A percentile compares a stretch with the other conserved stretches of the same genome.
Evolutionary conservation across 2,329 filamentous ascomycete species (phyloP).

Genomic region (Diaporthe amygdali): DNA sequence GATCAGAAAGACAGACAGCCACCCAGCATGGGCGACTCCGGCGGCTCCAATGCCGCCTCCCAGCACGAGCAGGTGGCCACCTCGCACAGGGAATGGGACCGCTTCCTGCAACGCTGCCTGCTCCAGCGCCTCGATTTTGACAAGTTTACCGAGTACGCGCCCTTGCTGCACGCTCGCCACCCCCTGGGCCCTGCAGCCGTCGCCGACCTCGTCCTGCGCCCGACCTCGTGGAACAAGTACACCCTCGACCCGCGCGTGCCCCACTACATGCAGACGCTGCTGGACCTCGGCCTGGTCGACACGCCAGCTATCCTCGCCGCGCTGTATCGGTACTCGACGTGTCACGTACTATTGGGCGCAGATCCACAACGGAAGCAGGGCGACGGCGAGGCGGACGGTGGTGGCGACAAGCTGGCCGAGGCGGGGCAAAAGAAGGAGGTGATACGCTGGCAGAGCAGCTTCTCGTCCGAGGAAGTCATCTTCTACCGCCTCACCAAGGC

Average conservation of each 20-base stretch:
- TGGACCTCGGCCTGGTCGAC: constrained; percentile 56
- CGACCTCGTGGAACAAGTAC: constrained; percentile 51
- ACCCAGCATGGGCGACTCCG: constrained; percentile 16
- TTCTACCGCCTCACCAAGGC: constrained; percentile 92
- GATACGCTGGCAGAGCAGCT: constrained; percentile 60
- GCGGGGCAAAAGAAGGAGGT: constrained; percentile 28
- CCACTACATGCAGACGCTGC: constrained; percentile 63
- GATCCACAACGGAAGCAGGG: constrained; percentile 9
- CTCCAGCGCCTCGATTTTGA: constrained; percentile 56
- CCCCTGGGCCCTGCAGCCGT: constrained; percentile 56
- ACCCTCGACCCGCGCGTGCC: constrained; percentile 64
- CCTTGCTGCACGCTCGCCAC: constrained; percentile 54
- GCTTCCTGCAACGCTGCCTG: constrained; percentile 58
- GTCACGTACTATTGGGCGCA: constrained; percentile 42
- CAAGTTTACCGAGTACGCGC: constrained; percentile 57
- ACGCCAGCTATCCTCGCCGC: constrained; percentile 59
- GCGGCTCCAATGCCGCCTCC: constrained; percentile 6
- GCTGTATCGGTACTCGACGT: constrained; percentile 62
- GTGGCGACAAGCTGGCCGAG: not conserved
- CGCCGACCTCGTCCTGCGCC: constrained; percentile 64
- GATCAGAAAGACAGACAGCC: not conserved
- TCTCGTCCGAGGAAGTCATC: constrained; percentile 82
- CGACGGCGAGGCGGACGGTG: constrained; percentile 23
- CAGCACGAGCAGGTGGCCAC: constrained; percentile 15
- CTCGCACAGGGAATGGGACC: constrained; percentile 48